Conservation (phyloP, 1,139 yeast species). For the Hyphopichia pseudoburtonii region DNA sequence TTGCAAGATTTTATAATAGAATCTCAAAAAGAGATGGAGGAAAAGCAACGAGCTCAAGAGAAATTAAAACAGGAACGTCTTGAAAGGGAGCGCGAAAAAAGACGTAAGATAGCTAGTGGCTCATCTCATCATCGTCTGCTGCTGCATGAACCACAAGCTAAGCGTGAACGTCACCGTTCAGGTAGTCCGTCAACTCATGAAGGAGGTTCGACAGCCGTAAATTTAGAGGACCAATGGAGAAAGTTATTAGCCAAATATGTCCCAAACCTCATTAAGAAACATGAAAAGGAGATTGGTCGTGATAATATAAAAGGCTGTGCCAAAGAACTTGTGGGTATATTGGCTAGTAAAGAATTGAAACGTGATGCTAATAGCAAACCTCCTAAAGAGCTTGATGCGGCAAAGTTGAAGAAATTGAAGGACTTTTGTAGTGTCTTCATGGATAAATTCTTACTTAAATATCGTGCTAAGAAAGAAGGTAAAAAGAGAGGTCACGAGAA, state of each 20-base stretch:
- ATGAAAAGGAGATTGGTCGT: conserved; percentile 65
- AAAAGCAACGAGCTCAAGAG: conserved; percentile 13
- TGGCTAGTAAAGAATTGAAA: conserved; percentile 65
- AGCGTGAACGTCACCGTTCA: conserved; percentile 5
- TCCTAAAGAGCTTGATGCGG: conserved; percentile 59
- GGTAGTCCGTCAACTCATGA: background rate
- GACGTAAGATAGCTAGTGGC: conserved; percentile 8
- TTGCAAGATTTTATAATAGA: conserved; percentile 38
- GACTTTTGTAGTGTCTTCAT: conserved; percentile 64
- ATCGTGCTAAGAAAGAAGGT: conserved; percentile 38
- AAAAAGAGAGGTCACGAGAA: conserved; percentile 22
- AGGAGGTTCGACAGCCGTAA: background rate
- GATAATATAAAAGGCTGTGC: conserved; percentile 79
- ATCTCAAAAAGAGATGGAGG: conserved; percentile 30
- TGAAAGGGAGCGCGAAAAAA: conserved; percentile 7
- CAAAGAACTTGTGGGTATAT: conserved; percentile 64
- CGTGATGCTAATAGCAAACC: conserved; percentile 39
- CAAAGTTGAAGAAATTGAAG: conserved; percentile 68
- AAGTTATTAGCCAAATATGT: conserved; percentile 69
- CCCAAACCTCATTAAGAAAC: conserved; percentile 74
- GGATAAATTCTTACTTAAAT: conserved; percentile 68
- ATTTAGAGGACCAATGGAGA: conserved; percentile 52
- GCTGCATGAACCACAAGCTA: background rate
- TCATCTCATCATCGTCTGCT: conserved; percentile 9
- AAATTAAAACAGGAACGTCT: conserved; percentile 9